Conservation (phyloP, 352 stramenopile genomes). For the Phytophthora cactorum region DNA sequence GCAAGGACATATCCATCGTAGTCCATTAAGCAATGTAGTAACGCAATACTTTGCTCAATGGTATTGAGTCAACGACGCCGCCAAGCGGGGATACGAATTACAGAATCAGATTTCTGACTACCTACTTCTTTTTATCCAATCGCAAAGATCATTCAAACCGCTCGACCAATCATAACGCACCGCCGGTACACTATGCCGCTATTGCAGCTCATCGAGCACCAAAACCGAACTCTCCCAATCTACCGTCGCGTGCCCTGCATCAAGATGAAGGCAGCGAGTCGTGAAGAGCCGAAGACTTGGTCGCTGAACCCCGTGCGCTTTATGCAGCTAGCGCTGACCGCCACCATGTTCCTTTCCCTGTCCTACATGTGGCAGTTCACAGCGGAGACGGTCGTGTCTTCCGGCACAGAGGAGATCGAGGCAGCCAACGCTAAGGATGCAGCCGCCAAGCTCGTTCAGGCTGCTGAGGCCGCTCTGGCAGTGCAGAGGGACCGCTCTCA, state of each 20-base stretch:
- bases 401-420: conserved; percentile 22
- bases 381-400: conserved; percentile 39
- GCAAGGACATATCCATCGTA: neutral
- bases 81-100: neutral
- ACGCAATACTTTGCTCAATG: neutral
- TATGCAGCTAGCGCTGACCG: conserved; percentile 70
- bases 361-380: conserved; percentile 81
- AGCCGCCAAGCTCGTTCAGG: conserved; percentile 24
- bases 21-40: neutral
- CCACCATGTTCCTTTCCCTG: conserved; percentile 64
- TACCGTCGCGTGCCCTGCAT: neutral
- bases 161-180: conserved; percentile 9
- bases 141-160: neutral
- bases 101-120: conserved; percentile 23
- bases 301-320: conserved; percentile 61
- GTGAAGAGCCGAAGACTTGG: conserved; percentile 15
- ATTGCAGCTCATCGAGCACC: conserved; percentile 11
- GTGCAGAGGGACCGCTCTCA: conserved; percentile 48
- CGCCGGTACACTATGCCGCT: conserved; percentile 3
- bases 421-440: conserved; percentile 30
- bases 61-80: neutral
- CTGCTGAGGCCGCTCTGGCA: conserved; percentile 27
- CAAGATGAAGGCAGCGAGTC: conserved; percentile 29
- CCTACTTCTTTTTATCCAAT: conserved; percentile 20
- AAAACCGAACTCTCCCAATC: conserved; percentile 13